Evolutionary conservation across 371 early-diverging fungal genomes (phyloP).

Genomic region (Batkoa obscura): DNA sequence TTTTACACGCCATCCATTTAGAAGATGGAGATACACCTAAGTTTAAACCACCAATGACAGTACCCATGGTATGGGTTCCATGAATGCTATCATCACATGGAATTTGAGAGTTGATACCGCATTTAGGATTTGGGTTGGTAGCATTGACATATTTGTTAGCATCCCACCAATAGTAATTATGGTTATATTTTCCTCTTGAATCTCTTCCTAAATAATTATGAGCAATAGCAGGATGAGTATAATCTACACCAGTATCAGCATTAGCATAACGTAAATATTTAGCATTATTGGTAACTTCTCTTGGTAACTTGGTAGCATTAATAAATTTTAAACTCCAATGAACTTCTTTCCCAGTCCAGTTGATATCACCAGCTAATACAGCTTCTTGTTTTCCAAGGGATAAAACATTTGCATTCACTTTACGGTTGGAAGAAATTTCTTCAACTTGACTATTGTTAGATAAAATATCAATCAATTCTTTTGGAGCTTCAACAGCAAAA

Average conservation of each 20-base stretch:
- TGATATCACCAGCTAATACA: neutral
- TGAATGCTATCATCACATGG: neutral
- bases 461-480: neutral
- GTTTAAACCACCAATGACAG: neutral
- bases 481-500: neutral
- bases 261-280: neutral
- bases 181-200: neutral
- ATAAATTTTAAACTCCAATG: neutral
- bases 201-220: constrained; percentile 12
- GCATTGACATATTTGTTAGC: neutral
- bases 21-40: neutral
- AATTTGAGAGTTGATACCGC: neutral
- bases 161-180: constrained; percentile 1
- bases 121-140: neutral
- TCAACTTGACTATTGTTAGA: neutral
- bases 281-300: neutral
- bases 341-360: neutral
- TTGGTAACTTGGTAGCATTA: neutral
- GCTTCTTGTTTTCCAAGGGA: neutral
- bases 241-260: constrained; percentile 38
- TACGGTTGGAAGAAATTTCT: constrained; percentile 1
- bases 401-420: neutral
- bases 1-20: neutral
- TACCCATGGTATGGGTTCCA: neutral
- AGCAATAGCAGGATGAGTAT: constrained; percentile 49